phyloP scores from a whole-genome alignment of 225 moss, liverwort and hornwort species.

The Polytrichum commune region DNA sequence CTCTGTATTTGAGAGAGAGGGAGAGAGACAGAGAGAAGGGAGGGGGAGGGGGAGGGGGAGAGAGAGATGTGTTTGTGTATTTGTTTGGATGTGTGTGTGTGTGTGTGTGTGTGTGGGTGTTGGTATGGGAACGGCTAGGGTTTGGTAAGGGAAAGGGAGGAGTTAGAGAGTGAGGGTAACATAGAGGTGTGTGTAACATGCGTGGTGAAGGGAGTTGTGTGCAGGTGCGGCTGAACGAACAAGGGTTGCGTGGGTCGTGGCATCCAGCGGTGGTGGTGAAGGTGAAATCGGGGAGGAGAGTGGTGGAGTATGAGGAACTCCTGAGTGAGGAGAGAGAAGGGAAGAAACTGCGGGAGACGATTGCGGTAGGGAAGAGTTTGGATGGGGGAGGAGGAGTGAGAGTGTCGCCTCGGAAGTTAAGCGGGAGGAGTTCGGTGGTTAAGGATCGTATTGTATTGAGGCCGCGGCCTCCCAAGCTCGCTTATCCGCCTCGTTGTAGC shows the following conservation, averaged over 20 bases:
- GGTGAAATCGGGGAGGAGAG: conserved; percentile 32
- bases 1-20: too few species aligned
- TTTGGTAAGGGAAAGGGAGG: neutral
- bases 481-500: conserved; percentile 18
- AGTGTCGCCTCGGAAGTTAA: conserved; percentile 8
- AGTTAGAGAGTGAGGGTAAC: neutral
- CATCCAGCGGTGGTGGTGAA: conserved; percentile 49
- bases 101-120: neutral
- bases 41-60: neutral
- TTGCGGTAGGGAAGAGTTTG: conserved; percentile 31
- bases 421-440: conserved; percentile 2
- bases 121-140: neutral
- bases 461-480: conserved; percentile 44
- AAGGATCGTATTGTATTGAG: conserved; percentile 28
- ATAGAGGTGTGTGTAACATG: conserved; percentile 6
- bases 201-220: conserved; percentile 13
- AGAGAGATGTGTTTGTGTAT: neutral
- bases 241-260: conserved; percentile 62
- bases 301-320: conserved; percentile 61
- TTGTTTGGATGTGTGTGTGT: neutral
- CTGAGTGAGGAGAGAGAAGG: conserved; percentile 41
- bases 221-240: conserved; percentile 58
- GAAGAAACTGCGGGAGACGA: conserved; percentile 40
- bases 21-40: neutral
- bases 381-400: conserved; percentile 30